phyloP scores from a whole-genome alignment of 2,329 filamentous ascomycete genomes.

The Cladosporium austrohemisphaericum region DNA sequence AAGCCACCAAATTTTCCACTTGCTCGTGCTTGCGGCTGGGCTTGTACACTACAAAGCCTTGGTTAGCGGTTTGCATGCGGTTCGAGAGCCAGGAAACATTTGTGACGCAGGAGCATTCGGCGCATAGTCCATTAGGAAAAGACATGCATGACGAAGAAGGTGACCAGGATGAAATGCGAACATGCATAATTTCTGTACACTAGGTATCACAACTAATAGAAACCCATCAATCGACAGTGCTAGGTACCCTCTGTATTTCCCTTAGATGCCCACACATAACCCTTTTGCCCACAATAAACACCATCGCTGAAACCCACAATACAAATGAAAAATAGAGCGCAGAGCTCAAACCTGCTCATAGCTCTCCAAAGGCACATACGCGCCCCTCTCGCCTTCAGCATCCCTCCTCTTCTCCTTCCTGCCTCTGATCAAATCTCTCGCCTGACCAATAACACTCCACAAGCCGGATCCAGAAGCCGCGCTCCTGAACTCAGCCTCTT shows the following conservation, averaged over 20 bases:
- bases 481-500: conserved; percentile 17
- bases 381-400: conserved; percentile 35
- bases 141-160: too few species aligned
- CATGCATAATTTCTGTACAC: too few species aligned
- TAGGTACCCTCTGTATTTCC: too few species aligned
- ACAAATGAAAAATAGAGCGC: background rate
- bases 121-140: too few species aligned
- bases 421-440: conserved; percentile 22
- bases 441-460: conserved; percentile 14
- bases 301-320: background rate
- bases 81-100: background rate
- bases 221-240: too few species aligned
- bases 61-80: conserved; percentile 7
- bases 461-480: conserved; percentile 10
- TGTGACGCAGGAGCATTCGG: too few species aligned
- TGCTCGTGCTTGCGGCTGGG: conserved; percentile 19
- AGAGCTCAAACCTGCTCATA: conserved; percentile 30
- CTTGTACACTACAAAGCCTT: conserved; percentile 20
- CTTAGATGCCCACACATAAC: too few species aligned
- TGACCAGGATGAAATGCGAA: too few species aligned
- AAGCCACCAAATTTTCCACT: conserved; percentile 22
- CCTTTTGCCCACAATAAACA: background rate
- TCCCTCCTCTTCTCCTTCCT: conserved; percentile 35
- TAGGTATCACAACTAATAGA: too few species aligned
- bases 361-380: conserved; percentile 46